These are phyloP conservation scores for Aegilops longissima DNA, from an alignment of 176 grass and related monocot species.

Conservation along the genomic window DNA sequence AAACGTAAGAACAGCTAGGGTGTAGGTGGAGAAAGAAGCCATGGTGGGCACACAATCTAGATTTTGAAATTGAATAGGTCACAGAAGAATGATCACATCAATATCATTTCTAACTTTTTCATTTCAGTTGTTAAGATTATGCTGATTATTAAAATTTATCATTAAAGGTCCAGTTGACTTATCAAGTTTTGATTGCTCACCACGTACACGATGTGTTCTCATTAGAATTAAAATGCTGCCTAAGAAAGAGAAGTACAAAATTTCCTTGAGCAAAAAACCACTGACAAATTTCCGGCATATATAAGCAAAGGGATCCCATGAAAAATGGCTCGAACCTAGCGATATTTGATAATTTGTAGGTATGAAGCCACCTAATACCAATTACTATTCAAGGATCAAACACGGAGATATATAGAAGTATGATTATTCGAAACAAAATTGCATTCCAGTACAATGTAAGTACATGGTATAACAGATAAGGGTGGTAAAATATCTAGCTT, in stretches of 20 bases:
- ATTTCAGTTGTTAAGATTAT: neutral
- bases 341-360: conserved; percentile 11
- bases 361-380: conserved; percentile 29
- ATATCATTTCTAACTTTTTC: conserved; percentile 16
- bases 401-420: neutral
- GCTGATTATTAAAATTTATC: neutral
- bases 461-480: conserved; percentile 11
- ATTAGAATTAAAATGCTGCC: conserved; percentile 3
- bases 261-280: neutral
- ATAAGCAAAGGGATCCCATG: no score
- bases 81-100: conserved; percentile 24
- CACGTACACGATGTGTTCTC: no score
- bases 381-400: conserved; percentile 18
- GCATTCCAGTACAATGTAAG: conserved; percentile 1
- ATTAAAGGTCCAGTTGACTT: neutral
- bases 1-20: conserved; percentile 8
- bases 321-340: neutral
- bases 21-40: conserved; percentile 1
- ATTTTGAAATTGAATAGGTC: conserved; percentile 39
- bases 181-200: no score
- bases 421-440: conserved; percentile 3
- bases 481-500: conserved; percentile 9
- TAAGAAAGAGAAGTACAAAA: neutral
- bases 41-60: conserved; percentile 22
- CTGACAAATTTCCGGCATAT: neutral